phyloP scores from a whole-genome alignment of 2,329 filamentous ascomycete genomes.

The Elsinoe necatrix region DNA sequence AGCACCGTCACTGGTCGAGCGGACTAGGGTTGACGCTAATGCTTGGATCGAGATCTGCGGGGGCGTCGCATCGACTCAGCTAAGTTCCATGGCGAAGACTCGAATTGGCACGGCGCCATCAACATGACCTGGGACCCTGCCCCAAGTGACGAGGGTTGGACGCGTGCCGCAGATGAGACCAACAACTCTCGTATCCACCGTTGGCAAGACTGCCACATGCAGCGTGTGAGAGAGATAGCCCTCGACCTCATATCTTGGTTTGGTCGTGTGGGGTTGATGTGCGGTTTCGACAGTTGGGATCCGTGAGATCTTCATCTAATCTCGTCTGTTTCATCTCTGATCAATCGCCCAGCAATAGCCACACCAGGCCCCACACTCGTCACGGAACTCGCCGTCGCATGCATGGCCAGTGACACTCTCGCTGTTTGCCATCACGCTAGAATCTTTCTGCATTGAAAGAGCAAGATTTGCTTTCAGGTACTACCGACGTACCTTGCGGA shows the following conservation, averaged over 20 bases:
- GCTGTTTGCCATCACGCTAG: background rate
- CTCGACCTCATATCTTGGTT: background rate
- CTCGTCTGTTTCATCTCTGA: slow-evolving; percentile 15
- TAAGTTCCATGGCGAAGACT: slow-evolving; percentile 6
- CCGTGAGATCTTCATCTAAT: slow-evolving; percentile 14
- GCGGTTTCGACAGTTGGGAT: background rate
- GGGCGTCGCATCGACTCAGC: slow-evolving; percentile 11
- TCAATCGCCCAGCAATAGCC: background rate
- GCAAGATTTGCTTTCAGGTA: slow-evolving; percentile 5
- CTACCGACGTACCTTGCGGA: background rate
- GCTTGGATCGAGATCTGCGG: slow-evolving; percentile 15
- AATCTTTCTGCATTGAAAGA: background rate
- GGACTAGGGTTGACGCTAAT: slow-evolving; percentile 12
- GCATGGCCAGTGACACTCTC: background rate
- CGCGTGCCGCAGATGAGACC: slow-evolving; percentile 4
- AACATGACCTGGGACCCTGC: slow-evolving; percentile 2
- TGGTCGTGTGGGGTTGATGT: background rate
- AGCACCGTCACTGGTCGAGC: slow-evolving; percentile 1
- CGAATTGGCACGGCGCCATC: background rate
- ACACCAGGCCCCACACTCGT: slow-evolving; percentile 2
- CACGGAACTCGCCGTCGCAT: slow-evolving; percentile 3
- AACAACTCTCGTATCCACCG: slow-evolving; percentile 1
- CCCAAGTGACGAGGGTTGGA: background rate
- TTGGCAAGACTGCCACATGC: background rate
- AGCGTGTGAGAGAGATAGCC: background rate